Conservation (phyloP, 163 green algal species). For the Botryococcus braunii region DNA sequence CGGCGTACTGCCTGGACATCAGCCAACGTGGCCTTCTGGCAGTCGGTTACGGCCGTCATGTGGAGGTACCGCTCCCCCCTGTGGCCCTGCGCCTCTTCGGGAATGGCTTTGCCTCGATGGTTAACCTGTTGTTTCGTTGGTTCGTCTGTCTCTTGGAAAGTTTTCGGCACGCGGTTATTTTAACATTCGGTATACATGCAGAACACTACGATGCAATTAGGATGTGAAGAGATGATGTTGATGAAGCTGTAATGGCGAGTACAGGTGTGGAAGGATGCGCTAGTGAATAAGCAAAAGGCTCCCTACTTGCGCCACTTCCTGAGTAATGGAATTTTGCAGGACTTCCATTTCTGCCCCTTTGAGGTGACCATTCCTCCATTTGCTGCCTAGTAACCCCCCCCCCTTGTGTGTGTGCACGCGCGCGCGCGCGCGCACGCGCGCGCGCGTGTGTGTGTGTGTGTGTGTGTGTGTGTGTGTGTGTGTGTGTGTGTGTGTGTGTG, state of each 20-base stretch:
- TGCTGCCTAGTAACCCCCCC: too few relatives aligned
- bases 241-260: neutral
- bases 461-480: too few relatives aligned
- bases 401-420: too few relatives aligned
- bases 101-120: neutral
- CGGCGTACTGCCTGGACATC: slow-evolving; percentile 68
- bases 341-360: slow-evolving; percentile 84
- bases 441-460: too few relatives aligned
- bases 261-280: slow-evolving; percentile 80
- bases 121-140: too few relatives aligned
- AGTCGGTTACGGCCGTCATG: slow-evolving; percentile 56
- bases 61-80: slow-evolving; percentile 49
- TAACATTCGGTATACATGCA: too few relatives aligned
- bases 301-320: slow-evolving; percentile 85
- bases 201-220: too few relatives aligned
- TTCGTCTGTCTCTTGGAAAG: too few relatives aligned
- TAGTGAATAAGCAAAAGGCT: slow-evolving; percentile 58
- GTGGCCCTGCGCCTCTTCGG: neutral
- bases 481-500: too few relatives aligned
- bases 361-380: slow-evolving; percentile 51
- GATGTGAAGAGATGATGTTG: too few relatives aligned
- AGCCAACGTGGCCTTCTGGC: slow-evolving; percentile 87
- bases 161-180: too few relatives aligned
- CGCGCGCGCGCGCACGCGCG: too few relatives aligned
- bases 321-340: slow-evolving; percentile 28